Evolutionary conservation across 768 basidiomycete genomes (phyloP), one percentile per base, ranked within the genome.

Genomic region (Hygrophorus russula): DNA sequence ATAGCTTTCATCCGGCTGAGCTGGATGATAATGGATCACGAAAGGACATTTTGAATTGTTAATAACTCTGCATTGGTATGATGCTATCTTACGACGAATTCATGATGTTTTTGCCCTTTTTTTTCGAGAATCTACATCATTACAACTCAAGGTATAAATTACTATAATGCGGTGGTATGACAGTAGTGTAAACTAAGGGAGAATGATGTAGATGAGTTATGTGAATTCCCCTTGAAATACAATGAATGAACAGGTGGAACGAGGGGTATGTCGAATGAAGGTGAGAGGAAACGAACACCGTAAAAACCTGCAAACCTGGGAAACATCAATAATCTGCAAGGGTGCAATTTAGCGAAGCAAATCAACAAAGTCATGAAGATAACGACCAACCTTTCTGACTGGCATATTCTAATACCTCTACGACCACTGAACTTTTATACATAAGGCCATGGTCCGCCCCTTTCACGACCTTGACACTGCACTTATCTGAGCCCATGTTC

Each of bases 361-460:
- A 24, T 24, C 24, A 24, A 3, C 24, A 7, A 24, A 24, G 7
- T 24, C 24, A 24, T 7, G 7, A 24, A 24, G 7, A 3, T 24
- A 7, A 24, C 24, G 4, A 39, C 44, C 14, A 13, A 46, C 45
- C 27, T 27, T 41, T 39, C 42, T 74, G 70, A 46, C 74, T 63
- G 32, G 84, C 62, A 47, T 71, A 69, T 60, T 92, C 89, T 35
- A 92, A 62, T 28, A 86, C 84, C 50, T 92, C 89, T 19, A 92
- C 77, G 41, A 92, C 85, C 27, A 91, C 85, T 45, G 74, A 72
- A 58, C 83, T 85, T 58, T 81, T 82, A 62, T 91, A 96, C 88
- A 99, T 90, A 42, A 99, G 68, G 39, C 80, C 82, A 60, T 99
- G 94, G 52, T 91, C 91, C 14, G 88, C 93, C 30, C 87, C 87